Evolutionary conservation across 2,329 filamentous ascomycete species (phyloP), one percentile per base, ranked within the genome.

Genomic region (Thelonectria rubi): DNA sequence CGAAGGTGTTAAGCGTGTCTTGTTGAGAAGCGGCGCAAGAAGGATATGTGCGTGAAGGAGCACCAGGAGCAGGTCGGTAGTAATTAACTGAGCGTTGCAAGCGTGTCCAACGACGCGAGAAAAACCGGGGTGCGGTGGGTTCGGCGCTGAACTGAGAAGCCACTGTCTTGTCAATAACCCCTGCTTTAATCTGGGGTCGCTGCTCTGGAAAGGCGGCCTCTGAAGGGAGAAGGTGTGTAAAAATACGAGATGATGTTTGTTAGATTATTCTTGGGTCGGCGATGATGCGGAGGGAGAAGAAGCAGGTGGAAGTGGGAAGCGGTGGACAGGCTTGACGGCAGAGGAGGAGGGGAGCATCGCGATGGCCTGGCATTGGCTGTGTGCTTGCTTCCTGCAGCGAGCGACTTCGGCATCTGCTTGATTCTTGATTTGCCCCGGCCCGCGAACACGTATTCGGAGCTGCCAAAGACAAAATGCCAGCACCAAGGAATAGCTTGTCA

Each of bases 171-270:
- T 47, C 5, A 30, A 30, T 5, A 47, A 63, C 55, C 60, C 60
- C 47, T 63, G 60, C 55, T 52, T 59, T 42, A 62, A 62, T 45
- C 60, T 51, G 55, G 55, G 60, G 60, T 63, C 54, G 15, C 49
- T 47, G 32, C 15, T 50, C 17, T 48, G 47, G 48, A 62, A 51
- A 48, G 48, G 48, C 53, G 58, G 47, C 34, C 53, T 60, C 53
- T 45, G 14, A 18, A 20, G 26, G 21, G 17, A 17, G 12, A 17
- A 18, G 26, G 21, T 32, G 21, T 56, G 26, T 17, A 37, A 56
- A 30, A 37, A 56, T 50, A 56, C 54, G 54, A 52, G 48, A 47
- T 49, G 48, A 47, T 49, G 40, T 37, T 37, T 37, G 34, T 9
- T 7, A 30, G 26, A 30, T 37, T 43, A 40, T 46, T 32, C 47